Evolutionary conservation across 2,329 filamentous ascomycete species (phyloP), one percentile per base, ranked within the genome.

Genomic region (Epichloe gansuensis): DNA sequence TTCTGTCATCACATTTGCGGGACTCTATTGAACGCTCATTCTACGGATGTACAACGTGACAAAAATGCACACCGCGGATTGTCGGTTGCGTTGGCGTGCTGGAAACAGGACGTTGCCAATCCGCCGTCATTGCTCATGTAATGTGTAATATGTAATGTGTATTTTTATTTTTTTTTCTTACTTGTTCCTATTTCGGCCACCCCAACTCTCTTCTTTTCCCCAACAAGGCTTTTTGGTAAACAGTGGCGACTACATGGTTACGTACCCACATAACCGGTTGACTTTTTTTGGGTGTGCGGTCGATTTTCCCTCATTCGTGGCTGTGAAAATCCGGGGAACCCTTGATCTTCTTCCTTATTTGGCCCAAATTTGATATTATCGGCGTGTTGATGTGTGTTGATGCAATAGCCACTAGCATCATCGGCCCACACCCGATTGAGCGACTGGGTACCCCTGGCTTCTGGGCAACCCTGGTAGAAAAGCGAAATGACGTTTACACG

Each of bases 251-350:
- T 17, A 9, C 6, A 9, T 9, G n/a, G 15, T 5, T 5, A 43
- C 17, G 17, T 17, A 17, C 17, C 17, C 41, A 15, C 37, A 15
- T 6, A 17, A 6, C 25, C 6, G 23, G 43, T 46, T 6, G 13
- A 34, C 17, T 38, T 13, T 23, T 48, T 38, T 21, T 4, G 41
- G n/a, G n/a, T 5, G 34, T n/a, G 31, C 17, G 21, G 17, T 23
- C 9, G 4, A 17, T 5, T 8, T 25, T 34, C 12, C 6, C 9
- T 38, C 35, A n/a, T 31, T 25, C 21, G 52, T 53, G 43, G 43
- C 52, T 50, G 52, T 17, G 35, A 23, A 21, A 54, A 42, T 51
- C 52, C 31, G 52, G 48, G 47, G 52, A 51, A 54, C 31, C 52
- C 52, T 54, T 34, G 52, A 54, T 48, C 25, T 21, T 38, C 15